Evolutionary conservation across 2,329 filamentous ascomycete genomes (phyloP).

Genomic region (Colletotrichum aenigma): DNA sequence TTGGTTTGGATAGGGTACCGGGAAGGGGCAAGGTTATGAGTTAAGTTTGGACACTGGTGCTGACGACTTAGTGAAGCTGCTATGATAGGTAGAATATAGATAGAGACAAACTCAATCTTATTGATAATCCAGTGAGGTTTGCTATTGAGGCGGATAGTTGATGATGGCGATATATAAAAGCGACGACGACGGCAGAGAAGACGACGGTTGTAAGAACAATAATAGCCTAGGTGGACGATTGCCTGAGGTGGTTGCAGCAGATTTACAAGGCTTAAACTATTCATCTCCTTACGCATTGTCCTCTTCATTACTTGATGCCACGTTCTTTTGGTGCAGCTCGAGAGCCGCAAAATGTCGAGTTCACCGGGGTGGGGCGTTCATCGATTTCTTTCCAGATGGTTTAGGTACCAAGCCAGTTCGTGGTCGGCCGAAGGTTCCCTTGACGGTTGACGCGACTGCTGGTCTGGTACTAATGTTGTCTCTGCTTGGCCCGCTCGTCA

Average conservation of each 20-base stretch:
- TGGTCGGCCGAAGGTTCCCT: background rate
- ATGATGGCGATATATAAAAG: fast-evolving
- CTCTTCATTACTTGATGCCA: background rate
- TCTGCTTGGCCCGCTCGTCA: background rate
- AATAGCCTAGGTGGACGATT: background rate
- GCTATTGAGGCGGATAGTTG: background rate
- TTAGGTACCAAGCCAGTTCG: background rate
- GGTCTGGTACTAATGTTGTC: background rate
- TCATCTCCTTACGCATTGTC: fast-evolving
- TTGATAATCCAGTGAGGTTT: background rate
- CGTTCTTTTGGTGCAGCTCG: background rate
- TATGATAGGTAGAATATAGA: background rate
- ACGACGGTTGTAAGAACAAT: background rate
- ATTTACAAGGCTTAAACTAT: background rate
- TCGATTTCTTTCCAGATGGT: background rate
- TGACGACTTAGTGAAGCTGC: background rate
- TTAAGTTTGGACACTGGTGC: background rate
- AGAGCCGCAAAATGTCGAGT: background rate
- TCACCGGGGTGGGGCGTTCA: fast-evolving
- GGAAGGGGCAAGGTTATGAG: background rate
- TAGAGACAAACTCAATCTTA: background rate
- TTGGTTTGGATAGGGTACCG: background rate
- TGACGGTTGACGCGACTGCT: background rate
- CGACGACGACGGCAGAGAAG: background rate
- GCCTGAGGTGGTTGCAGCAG: background rate